Percentiles rank a stretch among this genome's conserved stretches.
Evolutionary conservation across 2,329 filamentous ascomycete species (phyloP).

Genomic region (Coleophoma eucalyptorum): DNA sequence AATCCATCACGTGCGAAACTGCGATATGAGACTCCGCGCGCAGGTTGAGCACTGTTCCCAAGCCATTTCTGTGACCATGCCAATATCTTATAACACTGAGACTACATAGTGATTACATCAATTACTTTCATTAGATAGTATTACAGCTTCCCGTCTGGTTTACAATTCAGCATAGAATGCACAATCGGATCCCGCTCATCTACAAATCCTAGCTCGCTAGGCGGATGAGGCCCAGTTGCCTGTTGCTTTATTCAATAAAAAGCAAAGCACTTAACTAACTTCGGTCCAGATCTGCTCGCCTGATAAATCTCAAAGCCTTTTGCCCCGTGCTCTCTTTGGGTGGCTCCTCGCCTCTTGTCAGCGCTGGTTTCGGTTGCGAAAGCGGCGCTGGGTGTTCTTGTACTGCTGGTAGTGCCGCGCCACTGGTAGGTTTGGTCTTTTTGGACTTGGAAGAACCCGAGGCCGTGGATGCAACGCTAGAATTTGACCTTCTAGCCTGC

Average conservation of each 20-base stretch:
- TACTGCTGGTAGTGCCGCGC: slow-evolving; percentile 4
- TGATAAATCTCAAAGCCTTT: slow-evolving; percentile 14
- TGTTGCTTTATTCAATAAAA: neutral
- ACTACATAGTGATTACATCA: too few species aligned
- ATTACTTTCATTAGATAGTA: too few species aligned
- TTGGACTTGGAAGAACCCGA: slow-evolving; percentile 5
- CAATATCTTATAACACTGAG: too few species aligned
- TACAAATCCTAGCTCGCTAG: too few species aligned
- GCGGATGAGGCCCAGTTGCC: neutral
- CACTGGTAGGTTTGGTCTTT: slow-evolving; percentile 3
- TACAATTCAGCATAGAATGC: too few species aligned
- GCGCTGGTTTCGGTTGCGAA: neutral
- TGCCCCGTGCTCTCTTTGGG: slow-evolving; percentile 11
- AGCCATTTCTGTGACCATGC: too few species aligned
- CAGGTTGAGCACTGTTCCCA: too few species aligned
- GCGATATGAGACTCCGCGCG: too few species aligned
- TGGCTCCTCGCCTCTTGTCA: slow-evolving; percentile 3
- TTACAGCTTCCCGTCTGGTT: too few species aligned
- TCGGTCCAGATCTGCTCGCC: slow-evolving; percentile 22
- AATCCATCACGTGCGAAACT: too few species aligned
- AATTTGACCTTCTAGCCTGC: slow-evolving; percentile 8
- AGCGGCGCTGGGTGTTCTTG: slow-evolving; percentile 6
- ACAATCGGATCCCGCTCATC: too few species aligned
- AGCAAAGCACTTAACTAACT: slow-evolving; percentile 8
- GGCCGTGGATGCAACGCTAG: slow-evolving; percentile 2